Base-by-base conservation (phyloP, 331 rosid species). In the Erythrophleum ivorense region DNA sequence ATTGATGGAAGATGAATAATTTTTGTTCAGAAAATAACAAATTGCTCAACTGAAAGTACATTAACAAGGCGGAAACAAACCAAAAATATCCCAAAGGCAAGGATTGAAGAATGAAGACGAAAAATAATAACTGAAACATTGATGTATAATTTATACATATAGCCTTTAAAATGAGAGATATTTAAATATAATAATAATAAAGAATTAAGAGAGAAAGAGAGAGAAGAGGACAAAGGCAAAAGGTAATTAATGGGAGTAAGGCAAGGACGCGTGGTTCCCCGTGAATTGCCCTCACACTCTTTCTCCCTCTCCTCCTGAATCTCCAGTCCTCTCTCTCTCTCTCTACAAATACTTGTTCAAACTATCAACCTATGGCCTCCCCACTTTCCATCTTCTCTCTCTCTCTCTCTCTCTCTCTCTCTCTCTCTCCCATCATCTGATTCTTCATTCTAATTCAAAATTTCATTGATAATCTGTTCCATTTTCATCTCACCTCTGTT, bases 201-300 rank as follows among this genome's bases (percentile, higher is more conserved):
- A 12, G 68, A 19, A 62, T 29, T 4, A 29, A 18, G 21, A 1
- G 12, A 54, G 46, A 33, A 6, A 14, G 71, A 6, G 29, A 15
- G 8, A 52, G 31, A 24, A 5, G 2, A 24, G 34, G 31, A 58
- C 6, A 3, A 9, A 34, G 52, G 45, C 75, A 1, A 6, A 6
- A 18, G 69, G 78, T 54, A 74, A 81, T 82, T 87, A 88, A 85
- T 88, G 84, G 73, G 87, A 85, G 79, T 65, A 54, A 81, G 73
- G 70, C 9, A 71, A 66, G 91, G 87, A 84, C 89, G 91, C 95
- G 91, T 90, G 86, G 91, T 83, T 86, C 79, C 87, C 89, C 82
- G 84, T 78, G 89, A 83, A 70, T 80, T 69, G 88, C 93, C 84
- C 83, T 90, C 81, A 80, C 71, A 75, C 86, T 71, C 54, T 48